phyloP scores from a whole-genome alignment of 192 early-diverging fungal genomes.

The Phycomyces blakesleeanus region DNA sequence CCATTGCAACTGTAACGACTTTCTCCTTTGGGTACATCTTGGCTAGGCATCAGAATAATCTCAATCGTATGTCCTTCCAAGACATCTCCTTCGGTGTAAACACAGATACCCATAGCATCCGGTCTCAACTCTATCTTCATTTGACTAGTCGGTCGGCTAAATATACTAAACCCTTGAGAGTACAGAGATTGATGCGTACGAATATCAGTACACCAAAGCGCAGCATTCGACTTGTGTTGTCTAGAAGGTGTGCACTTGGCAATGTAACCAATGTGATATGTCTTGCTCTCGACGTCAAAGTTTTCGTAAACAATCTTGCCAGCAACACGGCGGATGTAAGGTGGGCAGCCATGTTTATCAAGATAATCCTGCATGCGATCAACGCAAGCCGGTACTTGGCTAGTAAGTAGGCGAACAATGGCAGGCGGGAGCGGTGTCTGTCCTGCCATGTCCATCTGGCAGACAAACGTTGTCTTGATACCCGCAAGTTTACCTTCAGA shows the following conservation, averaged over 20 bases:
- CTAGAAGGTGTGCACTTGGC: constrained; percentile 24
- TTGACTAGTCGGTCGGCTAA: constrained; percentile 31
- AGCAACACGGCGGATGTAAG: constrained; percentile 47
- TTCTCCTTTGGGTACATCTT: too few species aligned
- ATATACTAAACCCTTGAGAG: constrained; percentile 35
- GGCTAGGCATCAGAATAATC: neutral
- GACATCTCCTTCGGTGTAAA: constrained; percentile 28
- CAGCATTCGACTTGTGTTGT: constrained; percentile 8
- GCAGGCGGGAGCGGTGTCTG: constrained; percentile 8
- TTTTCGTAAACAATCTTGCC: constrained; percentile 38
- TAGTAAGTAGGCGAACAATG: constrained; percentile 35
- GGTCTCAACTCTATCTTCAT: constrained; percentile 38
- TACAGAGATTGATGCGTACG: constrained; percentile 39
- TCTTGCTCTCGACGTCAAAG: constrained; percentile 36
- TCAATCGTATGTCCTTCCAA: constrained; percentile 24
- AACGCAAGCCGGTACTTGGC: constrained; percentile 39
- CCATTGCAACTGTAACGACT: too few species aligned
- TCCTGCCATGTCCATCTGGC: constrained; percentile 44
- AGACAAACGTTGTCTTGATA: constrained; percentile 42
- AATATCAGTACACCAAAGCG: constrained; percentile 41
- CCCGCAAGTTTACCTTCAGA: constrained; percentile 27
- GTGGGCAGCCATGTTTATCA: constrained; percentile 46
- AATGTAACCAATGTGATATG: constrained; percentile 35
- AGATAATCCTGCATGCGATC: constrained; percentile 43
- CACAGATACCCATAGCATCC: constrained; percentile 39